Evolutionary conservation across 2,329 filamentous ascomycete genomes (phyloP).

Genomic region (Aspergillus brunneoviolaceus): DNA sequence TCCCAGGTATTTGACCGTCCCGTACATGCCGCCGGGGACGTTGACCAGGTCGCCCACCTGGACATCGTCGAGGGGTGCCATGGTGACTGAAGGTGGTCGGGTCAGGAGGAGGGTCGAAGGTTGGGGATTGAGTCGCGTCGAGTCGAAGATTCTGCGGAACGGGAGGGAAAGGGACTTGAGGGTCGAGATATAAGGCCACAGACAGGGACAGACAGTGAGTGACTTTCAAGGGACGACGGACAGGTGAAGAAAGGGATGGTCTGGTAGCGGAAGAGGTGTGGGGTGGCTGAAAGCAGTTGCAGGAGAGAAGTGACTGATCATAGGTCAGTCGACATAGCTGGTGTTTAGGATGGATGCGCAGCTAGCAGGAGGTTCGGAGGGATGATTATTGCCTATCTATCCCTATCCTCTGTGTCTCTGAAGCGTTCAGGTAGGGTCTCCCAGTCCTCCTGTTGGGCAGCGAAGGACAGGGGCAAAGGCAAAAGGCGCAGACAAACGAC

Average conservation of each 20-base stretch:
- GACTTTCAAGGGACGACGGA: conserved; percentile 16
- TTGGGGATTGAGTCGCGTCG: background rate
- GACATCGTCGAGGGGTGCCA: conserved; percentile 52
- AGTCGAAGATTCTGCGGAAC: background rate
- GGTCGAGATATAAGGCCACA: conserved; percentile 10
- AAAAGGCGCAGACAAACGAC: background rate
- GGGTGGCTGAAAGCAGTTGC: conserved; percentile 14
- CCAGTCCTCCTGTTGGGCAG: conserved; percentile 1
- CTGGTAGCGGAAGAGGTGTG: conserved; percentile 3
- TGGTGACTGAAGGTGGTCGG: conserved; percentile 34
- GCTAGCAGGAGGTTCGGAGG: conserved; percentile 11
- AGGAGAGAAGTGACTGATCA: conserved; percentile 17
- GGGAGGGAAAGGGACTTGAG: conserved; percentile 8
- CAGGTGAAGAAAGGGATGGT: conserved; percentile 17
- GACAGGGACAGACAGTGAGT: conserved; percentile 15
- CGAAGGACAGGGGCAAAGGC: background rate
- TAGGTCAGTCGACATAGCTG: conserved; percentile 16
- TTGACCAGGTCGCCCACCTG: conserved; percentile 82
- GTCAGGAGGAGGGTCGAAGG: background rate
- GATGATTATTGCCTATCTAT: background rate
- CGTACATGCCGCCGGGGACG: conserved; percentile 89
- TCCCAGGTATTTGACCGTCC: conserved; percentile 85
- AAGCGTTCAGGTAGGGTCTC: background rate
- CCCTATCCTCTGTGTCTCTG: background rate
- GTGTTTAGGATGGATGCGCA: conserved; percentile 3